Percentiles rank a stretch among this genome's conserved stretches.
These are phyloP conservation scores for Apiospora malaysiana DNA, from an alignment of 2,329 filamentous ascomycete species.

Conservation along the genomic window DNA sequence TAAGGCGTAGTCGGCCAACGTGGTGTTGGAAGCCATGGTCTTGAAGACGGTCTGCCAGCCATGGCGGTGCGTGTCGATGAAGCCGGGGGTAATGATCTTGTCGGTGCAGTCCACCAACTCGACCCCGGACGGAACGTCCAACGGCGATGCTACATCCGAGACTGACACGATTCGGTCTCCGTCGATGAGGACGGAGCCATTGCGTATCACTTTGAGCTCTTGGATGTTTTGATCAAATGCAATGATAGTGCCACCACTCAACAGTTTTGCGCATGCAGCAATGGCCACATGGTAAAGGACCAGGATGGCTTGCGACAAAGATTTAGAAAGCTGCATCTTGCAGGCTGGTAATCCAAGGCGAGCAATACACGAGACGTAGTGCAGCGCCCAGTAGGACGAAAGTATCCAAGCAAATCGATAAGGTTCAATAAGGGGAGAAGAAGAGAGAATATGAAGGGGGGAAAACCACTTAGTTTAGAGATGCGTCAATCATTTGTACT, in stretches of 20 bases:
- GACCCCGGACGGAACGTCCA: conserved; percentile 26
- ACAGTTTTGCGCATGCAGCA: neutral
- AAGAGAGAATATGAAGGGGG: no score
- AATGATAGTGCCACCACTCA: conserved; percentile 35
- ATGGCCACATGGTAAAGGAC: neutral
- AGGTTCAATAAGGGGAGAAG: no score
- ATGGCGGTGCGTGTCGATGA: conserved; percentile 62
- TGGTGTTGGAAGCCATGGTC: conserved; percentile 58
- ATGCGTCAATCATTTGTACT: no score
- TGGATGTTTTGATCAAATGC: conserved; percentile 34
- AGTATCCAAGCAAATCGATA: no score
- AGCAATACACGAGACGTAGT: no score
- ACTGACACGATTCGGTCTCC: conserved; percentile 42
- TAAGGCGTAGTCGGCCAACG: conserved; percentile 52
- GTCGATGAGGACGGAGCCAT: conserved; percentile 41
- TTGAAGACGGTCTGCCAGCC: conserved; percentile 62
- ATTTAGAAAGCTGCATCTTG: no score
- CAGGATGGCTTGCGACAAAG: no score
- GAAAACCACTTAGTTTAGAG: no score
- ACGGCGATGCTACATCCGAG: conserved; percentile 31
- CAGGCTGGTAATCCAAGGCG: no score
- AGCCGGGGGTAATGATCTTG: conserved; percentile 60
- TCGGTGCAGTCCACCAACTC: conserved; percentile 52
- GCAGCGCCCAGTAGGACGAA: no score
- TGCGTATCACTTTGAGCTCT: conserved; percentile 34